phyloP scores from a whole-genome alignment of 805 yeast species.

The Zygosaccharomyces siamensis region DNA sequence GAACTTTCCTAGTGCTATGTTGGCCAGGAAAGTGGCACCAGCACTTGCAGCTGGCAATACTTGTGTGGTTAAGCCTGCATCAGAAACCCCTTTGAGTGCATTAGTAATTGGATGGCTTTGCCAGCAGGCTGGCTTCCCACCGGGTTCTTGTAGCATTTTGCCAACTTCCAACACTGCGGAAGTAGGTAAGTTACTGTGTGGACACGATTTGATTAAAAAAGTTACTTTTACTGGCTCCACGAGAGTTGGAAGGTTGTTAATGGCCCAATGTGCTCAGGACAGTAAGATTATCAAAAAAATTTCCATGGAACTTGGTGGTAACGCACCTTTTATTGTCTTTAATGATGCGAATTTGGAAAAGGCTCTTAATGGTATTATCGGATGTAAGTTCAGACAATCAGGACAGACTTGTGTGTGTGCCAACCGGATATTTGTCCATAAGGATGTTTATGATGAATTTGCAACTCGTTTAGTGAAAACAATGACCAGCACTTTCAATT shows the following conservation, averaged over 20 bases:
- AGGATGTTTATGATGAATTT: constrained; percentile 61
- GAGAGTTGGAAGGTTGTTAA: constrained; percentile 66
- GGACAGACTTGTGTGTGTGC: constrained; percentile 94
- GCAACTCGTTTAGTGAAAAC: constrained; percentile 50
- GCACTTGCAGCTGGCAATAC: constrained; percentile 84
- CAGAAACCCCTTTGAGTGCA: constrained; percentile 80
- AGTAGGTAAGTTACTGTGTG: constrained; percentile 65
- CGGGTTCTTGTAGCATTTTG: constrained; percentile 72
- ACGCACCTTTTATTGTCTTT: constrained; percentile 80
- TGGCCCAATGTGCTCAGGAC: constrained; percentile 65
- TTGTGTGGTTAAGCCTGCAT: constrained; percentile 79
- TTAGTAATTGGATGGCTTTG: constrained; percentile 58
- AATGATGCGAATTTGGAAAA: constrained; percentile 64
- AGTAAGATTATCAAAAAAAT: constrained; percentile 69
- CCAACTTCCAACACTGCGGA: constrained; percentile 68
- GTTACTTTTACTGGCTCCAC: constrained; percentile 91
- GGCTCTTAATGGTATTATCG: constrained; percentile 60
- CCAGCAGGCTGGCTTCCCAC: constrained; percentile 74
- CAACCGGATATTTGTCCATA: constrained; percentile 79
- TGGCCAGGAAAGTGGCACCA: constrained; percentile 84
- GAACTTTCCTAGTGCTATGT: constrained; percentile 87
- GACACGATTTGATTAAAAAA: constrained; percentile 65
- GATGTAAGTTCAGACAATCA: constrained; percentile 79
- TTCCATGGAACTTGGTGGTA: constrained; percentile 82
- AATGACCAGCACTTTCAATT: constrained; percentile 48